Evolutionary conservation across 2,329 filamentous ascomycete genomes (phyloP).

Genomic region (Dactylonectria macrodidyma): DNA sequence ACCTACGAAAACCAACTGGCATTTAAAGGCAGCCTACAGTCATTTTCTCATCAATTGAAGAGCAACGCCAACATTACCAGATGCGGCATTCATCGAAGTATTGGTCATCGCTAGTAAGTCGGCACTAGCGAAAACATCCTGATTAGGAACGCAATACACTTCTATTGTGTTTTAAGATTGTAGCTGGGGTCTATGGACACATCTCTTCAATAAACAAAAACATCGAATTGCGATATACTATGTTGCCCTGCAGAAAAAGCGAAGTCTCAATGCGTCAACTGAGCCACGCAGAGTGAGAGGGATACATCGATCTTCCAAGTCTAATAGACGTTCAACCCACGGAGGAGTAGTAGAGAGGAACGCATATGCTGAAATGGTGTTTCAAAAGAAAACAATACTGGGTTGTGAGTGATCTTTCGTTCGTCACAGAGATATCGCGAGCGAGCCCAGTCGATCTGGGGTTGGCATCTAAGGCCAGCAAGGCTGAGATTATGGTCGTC

Average conservation of each 20-base stretch:
- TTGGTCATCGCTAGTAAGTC: background rate
- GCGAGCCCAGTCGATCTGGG: background rate
- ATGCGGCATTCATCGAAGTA: background rate
- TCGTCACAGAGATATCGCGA: background rate
- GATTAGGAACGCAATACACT: background rate
- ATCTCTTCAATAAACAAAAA: background rate
- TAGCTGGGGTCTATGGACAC: background rate
- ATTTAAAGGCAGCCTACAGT: no score
- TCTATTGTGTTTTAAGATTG: background rate
- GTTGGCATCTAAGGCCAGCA: background rate
- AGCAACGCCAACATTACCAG: background rate
- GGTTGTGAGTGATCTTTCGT: background rate
- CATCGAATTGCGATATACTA: conserved; percentile 26
- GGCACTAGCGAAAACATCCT: background rate
- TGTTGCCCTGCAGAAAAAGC: conserved; percentile 65
- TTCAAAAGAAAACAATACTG: conserved; percentile 4
- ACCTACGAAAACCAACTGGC: no score
- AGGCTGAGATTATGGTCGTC: conserved; percentile 14
- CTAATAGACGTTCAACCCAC: conserved; percentile 69
- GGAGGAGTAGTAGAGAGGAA: conserved; percentile 63
- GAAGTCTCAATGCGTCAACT: conserved; percentile 60
- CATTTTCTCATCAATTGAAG: no score
- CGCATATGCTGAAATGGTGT: conserved; percentile 69
- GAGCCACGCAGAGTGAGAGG: conserved; percentile 68
- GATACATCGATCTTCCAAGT: conserved; percentile 66